Evolutionary conservation across 2,329 filamentous ascomycete species (phyloP), one percentile per base, ranked within the genome.

Genomic region (Grosmannia penicillata): DNA sequence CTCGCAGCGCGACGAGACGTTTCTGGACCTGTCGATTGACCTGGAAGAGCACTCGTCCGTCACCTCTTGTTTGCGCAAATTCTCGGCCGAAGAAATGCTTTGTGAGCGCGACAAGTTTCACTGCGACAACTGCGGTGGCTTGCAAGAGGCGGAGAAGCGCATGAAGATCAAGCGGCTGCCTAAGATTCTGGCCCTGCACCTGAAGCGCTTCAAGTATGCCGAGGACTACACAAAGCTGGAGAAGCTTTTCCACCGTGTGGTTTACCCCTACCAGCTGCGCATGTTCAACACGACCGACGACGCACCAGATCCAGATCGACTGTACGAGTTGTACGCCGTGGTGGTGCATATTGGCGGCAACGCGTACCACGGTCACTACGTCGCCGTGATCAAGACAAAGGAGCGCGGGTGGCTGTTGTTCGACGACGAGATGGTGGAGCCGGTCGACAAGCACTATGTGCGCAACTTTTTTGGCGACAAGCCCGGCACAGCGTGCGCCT

Each of bases 91-190:
- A 52, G 91, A 98, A 58, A 95, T 96, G 85, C 70, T 98, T 41
- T 96, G 91, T 54, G 91, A 98, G 61, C 74, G 87, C 43, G 96
- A 98, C 65, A 98, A 98, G 55, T 98, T 98, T 48, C 89, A 98
- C 54, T 98, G 91, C 60, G 91, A 98, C 56, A 87, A 87, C 50
- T 98, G 91, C 49, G 91, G 91, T 38, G 91, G 91, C 3, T 64
- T 98, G 39, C 91, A 98, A 58, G 91, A 98, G 60, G 91, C 91
- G 0, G 91, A 98, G 58, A 98, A 96, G 65, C 75, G 91, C 46
- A 98, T 98, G 91, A 98, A 96, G 66, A 89, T 98, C 49, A 96
- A 98, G 64, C 75, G 83, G 38, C 62, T 96, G 53, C 91, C 91
- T 4, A 86, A 84, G 53, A 85, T 98, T 43, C 61, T 98, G 46